phyloP scores from a whole-genome alignment of 2,329 filamentous ascomycete species.

The Fusarium heterosporum region DNA sequence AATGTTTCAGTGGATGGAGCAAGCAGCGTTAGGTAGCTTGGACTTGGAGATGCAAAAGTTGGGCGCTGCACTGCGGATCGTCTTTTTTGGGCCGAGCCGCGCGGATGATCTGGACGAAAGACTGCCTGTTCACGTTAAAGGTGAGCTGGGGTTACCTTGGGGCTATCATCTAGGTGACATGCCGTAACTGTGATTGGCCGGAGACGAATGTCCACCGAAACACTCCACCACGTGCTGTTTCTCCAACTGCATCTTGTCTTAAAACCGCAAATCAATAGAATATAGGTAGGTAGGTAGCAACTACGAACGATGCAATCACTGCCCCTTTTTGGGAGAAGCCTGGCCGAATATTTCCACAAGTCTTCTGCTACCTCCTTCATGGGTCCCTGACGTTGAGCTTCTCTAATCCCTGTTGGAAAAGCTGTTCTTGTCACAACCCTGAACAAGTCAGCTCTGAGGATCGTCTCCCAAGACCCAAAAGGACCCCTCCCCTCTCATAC shows the following conservation, averaged over 20 bases:
- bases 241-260: slow-evolving; percentile 7
- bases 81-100: slow-evolving; percentile 41
- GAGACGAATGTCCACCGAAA: slow-evolving; percentile 19
- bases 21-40: slow-evolving; percentile 5
- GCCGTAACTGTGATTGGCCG: slow-evolving; percentile 11
- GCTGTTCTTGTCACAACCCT: slow-evolving; percentile 22
- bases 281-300: not conserved
- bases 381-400: slow-evolving; percentile 11
- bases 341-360: slow-evolving; percentile 11
- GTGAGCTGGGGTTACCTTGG: slow-evolving; percentile 34
- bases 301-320: slow-evolving; percentile 5
- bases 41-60: slow-evolving; percentile 37
- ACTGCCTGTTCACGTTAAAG: slow-evolving; percentile 36
- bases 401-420: slow-evolving; percentile 16
- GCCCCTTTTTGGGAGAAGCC: slow-evolving; percentile 21
- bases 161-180: slow-evolving; percentile 27
- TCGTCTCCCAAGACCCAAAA: slow-evolving; percentile 15
- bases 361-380: not conserved
- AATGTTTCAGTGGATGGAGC: slow-evolving; percentile 38
- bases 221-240: slow-evolving; percentile 36
- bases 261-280: not conserved
- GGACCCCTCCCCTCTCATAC: slow-evolving; percentile 16
- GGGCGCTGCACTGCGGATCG: slow-evolving; percentile 38
- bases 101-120: slow-evolving; percentile 36
- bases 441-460: slow-evolving; percentile 30